phyloP scores from a whole-genome alignment of 2,329 filamentous ascomycete genomes.

The Stagonosporopsis tanaceti region DNA sequence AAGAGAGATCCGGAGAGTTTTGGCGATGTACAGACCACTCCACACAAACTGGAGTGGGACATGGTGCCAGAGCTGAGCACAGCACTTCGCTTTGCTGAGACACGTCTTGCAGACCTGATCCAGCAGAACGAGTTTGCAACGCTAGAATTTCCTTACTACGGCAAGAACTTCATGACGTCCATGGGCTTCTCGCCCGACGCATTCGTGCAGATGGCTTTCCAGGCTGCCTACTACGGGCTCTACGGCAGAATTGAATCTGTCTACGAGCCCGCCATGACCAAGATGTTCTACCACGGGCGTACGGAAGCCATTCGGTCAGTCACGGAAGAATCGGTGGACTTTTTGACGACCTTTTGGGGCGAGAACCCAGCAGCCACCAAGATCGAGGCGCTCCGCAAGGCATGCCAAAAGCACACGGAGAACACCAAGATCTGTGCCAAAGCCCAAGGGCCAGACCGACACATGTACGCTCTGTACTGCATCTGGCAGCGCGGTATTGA shows the following conservation, averaged over 20 bases:
- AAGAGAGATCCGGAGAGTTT: slow-evolving; percentile 92
- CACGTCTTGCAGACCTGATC: slow-evolving; percentile 89
- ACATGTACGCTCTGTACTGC: slow-evolving; percentile 92
- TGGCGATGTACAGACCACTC: slow-evolving; percentile 90
- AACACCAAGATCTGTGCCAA: slow-evolving; percentile 87
- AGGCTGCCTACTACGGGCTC: slow-evolving; percentile 95
- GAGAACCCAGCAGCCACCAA: slow-evolving; percentile 85
- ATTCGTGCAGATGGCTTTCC: slow-evolving; percentile 98
- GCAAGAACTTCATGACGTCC: slow-evolving; percentile 96
- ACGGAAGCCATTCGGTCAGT: slow-evolving; percentile 93
- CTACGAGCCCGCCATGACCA: slow-evolving; percentile 99
- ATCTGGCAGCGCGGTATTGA: slow-evolving; percentile 93
- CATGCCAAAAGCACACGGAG: slow-evolving; percentile 81
- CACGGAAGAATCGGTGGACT: slow-evolving; percentile 82
- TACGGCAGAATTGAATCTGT: slow-evolving; percentile 94
- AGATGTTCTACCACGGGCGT: slow-evolving; percentile 88
- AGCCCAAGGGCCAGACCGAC: slow-evolving; percentile 88
- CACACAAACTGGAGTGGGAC: slow-evolving; percentile 97
- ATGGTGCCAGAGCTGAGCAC: slow-evolving; percentile 92
- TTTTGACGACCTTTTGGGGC: slow-evolving; percentile 93
- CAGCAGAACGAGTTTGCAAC: slow-evolving; percentile 96
- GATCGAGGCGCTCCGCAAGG: slow-evolving; percentile 82
- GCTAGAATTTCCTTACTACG: slow-evolving; percentile 86
- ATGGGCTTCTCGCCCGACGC: slow-evolving; percentile 98
- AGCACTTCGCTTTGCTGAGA: slow-evolving; percentile 93